phyloP scores from a whole-genome alignment of 495 filamentous ascomycete species.

The Neurospora sp. region DNA sequence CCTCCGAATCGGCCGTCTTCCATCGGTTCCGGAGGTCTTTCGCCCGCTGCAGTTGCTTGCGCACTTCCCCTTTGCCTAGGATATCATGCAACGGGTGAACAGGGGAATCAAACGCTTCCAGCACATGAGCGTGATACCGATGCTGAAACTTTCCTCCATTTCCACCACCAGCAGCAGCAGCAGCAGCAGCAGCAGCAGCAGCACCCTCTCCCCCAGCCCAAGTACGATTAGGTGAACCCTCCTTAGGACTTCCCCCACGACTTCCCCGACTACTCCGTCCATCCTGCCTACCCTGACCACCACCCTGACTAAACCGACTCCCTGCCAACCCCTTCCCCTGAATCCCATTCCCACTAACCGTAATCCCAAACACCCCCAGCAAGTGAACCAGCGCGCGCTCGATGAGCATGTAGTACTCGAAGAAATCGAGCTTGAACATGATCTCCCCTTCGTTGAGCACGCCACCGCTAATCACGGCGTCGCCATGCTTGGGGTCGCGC shows the following conservation, averaged over 20 bases:
- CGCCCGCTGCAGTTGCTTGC: conserved; percentile 41
- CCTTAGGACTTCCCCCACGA: conserved; percentile 1
- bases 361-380: conserved; percentile 46
- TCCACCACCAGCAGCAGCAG: too few relatives aligned
- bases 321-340: not conserved
- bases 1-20: conserved; percentile 46
- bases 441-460: conserved; percentile 35
- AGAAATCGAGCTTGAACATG: conserved; percentile 64
- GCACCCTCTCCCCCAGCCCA: not conserved
- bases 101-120: conserved; percentile 41
- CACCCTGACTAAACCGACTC: not conserved
- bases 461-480: conserved; percentile 4
- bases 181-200: not conserved
- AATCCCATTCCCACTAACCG: conserved; percentile 21
- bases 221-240: not conserved
- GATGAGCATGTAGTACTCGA: conserved; percentile 58
- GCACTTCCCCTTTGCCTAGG: conserved; percentile 39
- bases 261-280: conserved; percentile 1
- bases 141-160: conserved; percentile 21
- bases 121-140: conserved; percentile 55
- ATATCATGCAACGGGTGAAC: conserved; percentile 40
- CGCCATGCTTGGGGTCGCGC: conserved; percentile 12
- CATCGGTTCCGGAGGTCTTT: conserved; percentile 59
- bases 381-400: conserved; percentile 55
- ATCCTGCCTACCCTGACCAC: not conserved